Evolutionary conservation across 148 eudicot species (phyloP).

Genomic region (Cornus florida): DNA sequence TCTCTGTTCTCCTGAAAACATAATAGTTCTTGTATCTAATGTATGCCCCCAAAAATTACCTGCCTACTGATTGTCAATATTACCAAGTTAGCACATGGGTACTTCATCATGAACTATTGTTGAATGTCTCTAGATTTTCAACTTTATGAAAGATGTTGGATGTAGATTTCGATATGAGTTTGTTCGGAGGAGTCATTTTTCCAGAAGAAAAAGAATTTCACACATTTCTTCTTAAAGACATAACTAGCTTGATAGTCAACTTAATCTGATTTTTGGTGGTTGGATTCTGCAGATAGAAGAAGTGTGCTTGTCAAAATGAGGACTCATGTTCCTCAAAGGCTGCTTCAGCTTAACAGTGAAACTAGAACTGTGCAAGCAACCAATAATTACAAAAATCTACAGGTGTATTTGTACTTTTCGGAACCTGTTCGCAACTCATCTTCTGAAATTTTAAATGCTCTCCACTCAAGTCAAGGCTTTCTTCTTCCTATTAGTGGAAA

Average conservation of each 20-base stretch:
- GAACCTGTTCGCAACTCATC: conserved; percentile 82
- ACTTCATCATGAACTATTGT: background rate
- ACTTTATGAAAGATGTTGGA: background rate
- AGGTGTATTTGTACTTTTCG: conserved; percentile 78
- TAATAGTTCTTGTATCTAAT: conserved; percentile 3
- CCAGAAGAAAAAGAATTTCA: background rate
- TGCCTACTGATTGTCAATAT: background rate
- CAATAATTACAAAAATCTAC: conserved; percentile 55
- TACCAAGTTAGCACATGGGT: background rate
- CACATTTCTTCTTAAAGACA: background rate
- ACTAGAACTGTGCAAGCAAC: conserved; percentile 84
- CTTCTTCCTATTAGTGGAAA: conserved; percentile 63
- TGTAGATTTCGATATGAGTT: background rate
- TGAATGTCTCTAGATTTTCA: background rate
- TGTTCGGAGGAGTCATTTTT: background rate
- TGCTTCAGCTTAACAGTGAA: conserved; percentile 61
- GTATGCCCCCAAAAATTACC: background rate
- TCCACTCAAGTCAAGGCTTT: conserved; percentile 55
- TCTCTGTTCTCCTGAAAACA: background rate
- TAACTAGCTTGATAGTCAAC: background rate
- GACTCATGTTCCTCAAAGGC: conserved; percentile 72
- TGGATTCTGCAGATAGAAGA: conserved; percentile 70
- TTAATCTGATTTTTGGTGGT: background rate
- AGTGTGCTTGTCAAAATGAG: conserved; percentile 58
- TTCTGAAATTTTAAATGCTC: conserved; percentile 52